phyloP scores from a whole-genome alignment of 2,329 filamentous ascomycete species.

The Biscogniauxia mediterranea region DNA sequence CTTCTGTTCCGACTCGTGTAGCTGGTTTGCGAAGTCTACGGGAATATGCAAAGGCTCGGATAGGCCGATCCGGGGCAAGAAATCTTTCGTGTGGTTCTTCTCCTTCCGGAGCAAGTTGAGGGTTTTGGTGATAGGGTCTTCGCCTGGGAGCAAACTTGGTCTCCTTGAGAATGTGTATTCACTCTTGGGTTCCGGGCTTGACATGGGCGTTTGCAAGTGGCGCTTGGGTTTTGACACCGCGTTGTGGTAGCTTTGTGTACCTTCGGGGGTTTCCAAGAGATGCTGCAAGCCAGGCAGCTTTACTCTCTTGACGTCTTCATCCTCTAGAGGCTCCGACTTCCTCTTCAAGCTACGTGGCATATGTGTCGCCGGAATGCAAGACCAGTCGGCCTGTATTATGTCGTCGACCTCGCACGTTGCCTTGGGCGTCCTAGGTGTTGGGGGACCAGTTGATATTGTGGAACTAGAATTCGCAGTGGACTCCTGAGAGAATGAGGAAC shows the following conservation, averaged over 20 bases:
- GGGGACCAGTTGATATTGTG: constrained; percentile 13
- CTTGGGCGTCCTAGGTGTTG: constrained; percentile 18
- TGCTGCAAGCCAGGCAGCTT: constrained; percentile 17
- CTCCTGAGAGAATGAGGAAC: constrained; percentile 20
- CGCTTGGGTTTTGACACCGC: not conserved
- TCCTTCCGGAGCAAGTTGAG: constrained; percentile 23
- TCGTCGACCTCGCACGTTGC: constrained; percentile 12
- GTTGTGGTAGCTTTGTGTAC: not conserved
- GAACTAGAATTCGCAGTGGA: constrained; percentile 15
- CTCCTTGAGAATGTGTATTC: constrained; percentile 9
- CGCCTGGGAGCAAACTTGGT: not conserved
- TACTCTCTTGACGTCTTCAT: constrained; percentile 4
- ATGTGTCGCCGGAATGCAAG: constrained; percentile 4
- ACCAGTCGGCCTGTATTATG: not conserved
- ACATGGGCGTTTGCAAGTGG: constrained; percentile 12
- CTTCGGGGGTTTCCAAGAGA: constrained; percentile 4
- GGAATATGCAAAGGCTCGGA: constrained; percentile 2
- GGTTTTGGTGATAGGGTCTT: constrained; percentile 24
- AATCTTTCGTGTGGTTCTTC: constrained; percentile 11
- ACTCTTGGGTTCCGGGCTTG: constrained; percentile 20
- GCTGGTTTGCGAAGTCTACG: constrained; percentile 1
- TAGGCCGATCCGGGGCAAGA: constrained; percentile 16
- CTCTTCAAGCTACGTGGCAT: constrained; percentile 8
- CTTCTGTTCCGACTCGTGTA: not conserved
- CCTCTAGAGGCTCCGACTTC: constrained; percentile 10